These are phyloP conservation scores for Vitis hybrid DNA, from an alignment of 177 flowering plant genomes.

Conservation along the genomic window DNA sequence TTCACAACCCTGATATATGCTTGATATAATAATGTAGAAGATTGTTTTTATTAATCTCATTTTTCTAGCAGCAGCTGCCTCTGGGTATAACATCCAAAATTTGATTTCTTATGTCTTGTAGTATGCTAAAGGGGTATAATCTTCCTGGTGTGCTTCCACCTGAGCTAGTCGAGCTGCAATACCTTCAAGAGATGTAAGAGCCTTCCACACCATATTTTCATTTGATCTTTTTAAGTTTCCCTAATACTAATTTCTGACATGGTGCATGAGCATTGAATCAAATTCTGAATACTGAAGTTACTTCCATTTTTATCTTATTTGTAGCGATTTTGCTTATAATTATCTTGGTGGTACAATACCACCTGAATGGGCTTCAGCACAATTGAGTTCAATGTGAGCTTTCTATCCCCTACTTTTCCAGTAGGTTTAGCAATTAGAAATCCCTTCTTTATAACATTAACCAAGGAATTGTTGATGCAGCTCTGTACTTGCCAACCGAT, in stretches of 20 bases:
- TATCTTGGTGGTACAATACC: slow-evolving; percentile 56
- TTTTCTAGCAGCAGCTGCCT: no score
- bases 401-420: neutral
- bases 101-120: slow-evolving; percentile 14
- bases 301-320: neutral
- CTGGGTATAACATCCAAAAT: neutral
- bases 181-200: slow-evolving; percentile 40
- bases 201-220: neutral
- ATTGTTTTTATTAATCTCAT: no score
- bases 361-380: slow-evolving; percentile 41
- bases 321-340: slow-evolving; percentile 54
- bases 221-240: neutral
- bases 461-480: slow-evolving; percentile 22
- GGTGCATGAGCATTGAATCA: neutral
- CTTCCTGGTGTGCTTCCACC: slow-evolving; percentile 53
- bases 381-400: slow-evolving; percentile 27
- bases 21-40: no score
- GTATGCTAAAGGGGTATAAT: slow-evolving; percentile 32
- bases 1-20: no score
- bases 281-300: neutral
- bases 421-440: neutral
- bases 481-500: slow-evolving; percentile 34
- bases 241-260: neutral
- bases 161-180: slow-evolving; percentile 40
- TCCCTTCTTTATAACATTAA: neutral